Base-by-base conservation (phyloP, 2,329 filamentous ascomycete species). In the Cladosporium austrohemisphaericum region DNA sequence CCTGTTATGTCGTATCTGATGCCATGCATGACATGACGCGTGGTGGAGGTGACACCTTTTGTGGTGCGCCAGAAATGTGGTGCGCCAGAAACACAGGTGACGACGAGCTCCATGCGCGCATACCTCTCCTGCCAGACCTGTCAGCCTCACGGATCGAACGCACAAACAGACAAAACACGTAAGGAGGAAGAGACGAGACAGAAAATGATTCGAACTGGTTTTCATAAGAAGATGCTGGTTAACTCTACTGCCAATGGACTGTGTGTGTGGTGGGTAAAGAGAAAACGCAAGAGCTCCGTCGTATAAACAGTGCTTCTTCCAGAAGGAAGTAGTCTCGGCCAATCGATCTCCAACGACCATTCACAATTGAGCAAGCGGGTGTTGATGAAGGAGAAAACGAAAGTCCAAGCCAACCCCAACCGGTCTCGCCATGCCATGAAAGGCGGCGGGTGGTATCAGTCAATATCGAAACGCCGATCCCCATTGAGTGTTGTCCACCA, bases 321-420 rank as follows among this genome's bases (percentile, higher is more conserved):
- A 41, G 38, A 41, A 41, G 38, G 37, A 16, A 40, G 19, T 25
- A 20, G 16, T 14, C 37, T 28, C 28, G 14, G 37, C 5, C 38
- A 20, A 41, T 31, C 38, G n/a, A n/a, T 41, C 38, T 41, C 38
- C 38, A 41, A 37, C 18, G 26, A 28, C 38, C 37, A 5, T n/a
- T n/a, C 18, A 18, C 38, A 41, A n/a, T n/a, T n/a, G n/a, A 41
- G 38, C 26, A 41, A 41, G 22, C 11, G 38, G n/a, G 10, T 29
- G 18, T 35, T 16, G 5, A 16, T 16, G 22, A 45, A 45, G 14
- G 5, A 8, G n/a, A 32, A 37, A 46, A 18, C 33, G 28, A 33
- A 35, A 45, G 41, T 45, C 38, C 41, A 36, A 45, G 41, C 20
- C 10, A 43, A n/a, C 28, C 41, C 29, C n/a, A n/a, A n/a, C n/a